Conservation (phyloP, 495 filamentous ascomycete species). For the Podospora pseudopauciseta region DNA sequence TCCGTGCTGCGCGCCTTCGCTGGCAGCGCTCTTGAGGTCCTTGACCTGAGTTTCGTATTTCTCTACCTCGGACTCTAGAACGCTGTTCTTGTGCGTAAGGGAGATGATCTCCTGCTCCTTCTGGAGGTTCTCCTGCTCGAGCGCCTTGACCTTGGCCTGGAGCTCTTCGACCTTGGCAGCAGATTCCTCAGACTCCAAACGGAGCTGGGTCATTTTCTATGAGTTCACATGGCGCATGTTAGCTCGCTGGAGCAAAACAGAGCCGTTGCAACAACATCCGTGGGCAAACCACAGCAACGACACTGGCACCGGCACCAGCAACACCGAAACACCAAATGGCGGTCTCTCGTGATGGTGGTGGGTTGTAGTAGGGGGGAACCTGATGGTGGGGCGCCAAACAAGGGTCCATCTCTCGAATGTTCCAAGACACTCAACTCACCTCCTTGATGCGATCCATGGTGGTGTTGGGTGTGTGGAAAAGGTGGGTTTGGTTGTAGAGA, state of each 20-base stretch:
- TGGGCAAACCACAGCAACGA: background rate
- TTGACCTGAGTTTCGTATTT: constrained; percentile 75
- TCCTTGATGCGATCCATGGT: constrained; percentile 76
- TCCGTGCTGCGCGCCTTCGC: constrained; percentile 68
- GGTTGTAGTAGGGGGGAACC: constrained; percentile 10
- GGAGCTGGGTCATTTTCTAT: constrained; percentile 91
- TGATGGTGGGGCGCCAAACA: constrained; percentile 42
- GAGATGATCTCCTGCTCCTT: constrained; percentile 99
- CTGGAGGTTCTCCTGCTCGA: constrained; percentile 90
- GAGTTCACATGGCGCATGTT: constrained; percentile 11
- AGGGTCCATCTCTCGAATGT: constrained; percentile 29
- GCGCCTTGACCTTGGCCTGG: constrained; percentile 73
- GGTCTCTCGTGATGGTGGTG: constrained; percentile 8
- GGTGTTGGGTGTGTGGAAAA: constrained; percentile 20
- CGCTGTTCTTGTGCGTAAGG: constrained; percentile 81
- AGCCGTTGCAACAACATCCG: background rate
- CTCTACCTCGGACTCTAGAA: constrained; percentile 87
- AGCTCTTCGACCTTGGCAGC: constrained; percentile 78
- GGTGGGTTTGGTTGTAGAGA: constrained; percentile 6
- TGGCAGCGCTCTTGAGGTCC: constrained; percentile 73
- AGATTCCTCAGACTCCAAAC: constrained; percentile 84
- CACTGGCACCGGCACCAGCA: background rate
- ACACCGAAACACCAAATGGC: constrained; percentile 6
- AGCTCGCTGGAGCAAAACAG: constrained; percentile 17
- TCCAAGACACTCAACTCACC: constrained; percentile 61